Conservation (phyloP, 371 early-diverging fungal species). For the Apophysomyces elegans region DNA sequence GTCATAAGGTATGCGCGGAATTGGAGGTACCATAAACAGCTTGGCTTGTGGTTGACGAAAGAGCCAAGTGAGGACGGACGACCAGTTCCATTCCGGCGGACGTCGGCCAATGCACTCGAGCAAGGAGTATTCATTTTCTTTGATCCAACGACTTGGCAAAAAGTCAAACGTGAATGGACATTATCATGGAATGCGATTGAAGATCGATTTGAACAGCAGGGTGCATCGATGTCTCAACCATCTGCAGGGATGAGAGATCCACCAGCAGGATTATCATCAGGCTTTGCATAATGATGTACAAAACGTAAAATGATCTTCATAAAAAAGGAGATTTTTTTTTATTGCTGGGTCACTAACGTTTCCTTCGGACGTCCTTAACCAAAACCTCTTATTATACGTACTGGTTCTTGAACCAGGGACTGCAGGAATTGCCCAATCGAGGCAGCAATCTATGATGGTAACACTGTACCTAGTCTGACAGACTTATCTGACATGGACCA, state of each 20-base stretch:
- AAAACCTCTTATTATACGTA: too few species aligned
- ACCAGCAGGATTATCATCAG: neutral
- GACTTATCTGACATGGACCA: too few species aligned
- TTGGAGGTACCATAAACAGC: conserved; percentile 91
- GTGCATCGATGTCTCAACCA: neutral
- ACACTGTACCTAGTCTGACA: too few species aligned
- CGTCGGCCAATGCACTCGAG: conserved; percentile 60
- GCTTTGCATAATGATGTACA: conserved; percentile 4
- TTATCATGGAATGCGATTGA: conserved; percentile 82
- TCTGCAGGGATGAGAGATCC: conserved; percentile 13
- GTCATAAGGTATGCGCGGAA: conserved; percentile 65
- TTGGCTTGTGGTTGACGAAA: conserved; percentile 82
- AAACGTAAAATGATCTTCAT: neutral
- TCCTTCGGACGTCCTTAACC: too few species aligned
- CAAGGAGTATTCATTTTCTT: conserved; percentile 83
- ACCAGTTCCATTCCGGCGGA: conserved; percentile 41
- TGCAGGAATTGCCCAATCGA: too few species aligned
- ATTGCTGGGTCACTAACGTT: too few species aligned
- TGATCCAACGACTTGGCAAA: conserved; percentile 82
- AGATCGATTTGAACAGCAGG: conserved; percentile 59
- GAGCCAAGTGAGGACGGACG: conserved; percentile 47
- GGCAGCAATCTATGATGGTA: too few species aligned
- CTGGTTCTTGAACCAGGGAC: too few species aligned
- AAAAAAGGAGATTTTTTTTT: neutral
- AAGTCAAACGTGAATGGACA: conserved; percentile 81